These are phyloP conservation scores for Boletus edulis DNA, from an alignment of 768 basidiomycete species.

Conservation along the genomic window DNA sequence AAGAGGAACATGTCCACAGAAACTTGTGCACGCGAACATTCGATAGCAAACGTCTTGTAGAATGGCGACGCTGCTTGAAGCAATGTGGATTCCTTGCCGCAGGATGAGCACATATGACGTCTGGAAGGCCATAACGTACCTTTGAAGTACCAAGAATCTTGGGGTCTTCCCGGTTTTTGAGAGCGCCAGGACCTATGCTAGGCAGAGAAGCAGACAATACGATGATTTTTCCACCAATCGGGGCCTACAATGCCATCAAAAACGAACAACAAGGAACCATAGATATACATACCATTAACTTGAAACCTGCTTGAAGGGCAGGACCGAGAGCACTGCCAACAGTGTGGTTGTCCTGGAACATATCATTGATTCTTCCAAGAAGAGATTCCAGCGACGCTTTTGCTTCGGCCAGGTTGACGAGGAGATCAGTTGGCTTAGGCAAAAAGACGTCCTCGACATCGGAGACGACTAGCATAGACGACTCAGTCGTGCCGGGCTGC, in stretches of 20 bases:
- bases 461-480: slow-evolving; percentile 95
- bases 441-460: slow-evolving; percentile 98
- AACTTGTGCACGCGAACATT: slow-evolving; percentile 95
- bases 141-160: slow-evolving; percentile 95
- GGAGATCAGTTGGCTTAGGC: slow-evolving; percentile 93
- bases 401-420: slow-evolving; percentile 89
- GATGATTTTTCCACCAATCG: slow-evolving; percentile 93
- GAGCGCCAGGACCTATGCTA: slow-evolving; percentile 81
- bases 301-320: slow-evolving; percentile 93
- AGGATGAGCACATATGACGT: neutral
- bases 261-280: neutral
- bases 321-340: slow-evolving; percentile 94
- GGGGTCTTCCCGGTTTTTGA: slow-evolving; percentile 96
- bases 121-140: slow-evolving; percentile 37
- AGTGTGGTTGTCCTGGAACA: slow-evolving; percentile 96
- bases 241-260: slow-evolving; percentile 47
- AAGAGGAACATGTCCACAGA: slow-evolving; percentile 99
- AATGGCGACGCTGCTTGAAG: slow-evolving; percentile 92
- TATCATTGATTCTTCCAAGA: slow-evolving; percentile 82
- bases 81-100: slow-evolving; percentile 75
- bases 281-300: slow-evolving; percentile 68
- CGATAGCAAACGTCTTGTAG: slow-evolving; percentile 99
- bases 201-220: slow-evolving; percentile 85
- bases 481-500: slow-evolving; percentile 70
- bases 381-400: slow-evolving; percentile 77